These are phyloP conservation scores for Tolypocladium cylindrosporum DNA, from an alignment of 2,329 filamentous ascomycete genomes.

Conservation along the genomic window DNA sequence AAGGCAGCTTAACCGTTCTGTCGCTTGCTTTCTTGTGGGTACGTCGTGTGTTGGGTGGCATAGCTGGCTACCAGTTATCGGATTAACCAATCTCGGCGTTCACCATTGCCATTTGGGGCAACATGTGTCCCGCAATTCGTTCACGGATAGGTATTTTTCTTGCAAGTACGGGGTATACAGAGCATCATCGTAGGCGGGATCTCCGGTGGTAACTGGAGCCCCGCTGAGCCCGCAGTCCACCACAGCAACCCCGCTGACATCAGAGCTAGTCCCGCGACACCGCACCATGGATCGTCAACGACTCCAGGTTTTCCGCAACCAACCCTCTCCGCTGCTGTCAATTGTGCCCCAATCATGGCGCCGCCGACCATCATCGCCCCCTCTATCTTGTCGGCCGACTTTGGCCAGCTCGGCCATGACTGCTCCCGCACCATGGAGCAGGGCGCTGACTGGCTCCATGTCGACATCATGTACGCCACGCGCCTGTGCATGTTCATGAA, in stretches of 20 bases:
- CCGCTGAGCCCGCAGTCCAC: conserved; percentile 9
- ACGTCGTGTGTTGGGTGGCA: no score
- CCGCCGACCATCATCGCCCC: conserved; percentile 92
- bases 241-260: conserved; percentile 6
- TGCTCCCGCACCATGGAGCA: conserved; percentile 78
- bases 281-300: not conserved
- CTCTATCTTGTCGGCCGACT: conserved; percentile 97
- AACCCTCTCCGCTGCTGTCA: not conserved
- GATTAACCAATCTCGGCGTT: no score
- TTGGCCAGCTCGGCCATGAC: conserved; percentile 76
- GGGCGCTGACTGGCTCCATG: conserved; percentile 86
- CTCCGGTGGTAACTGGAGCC: not conserved
- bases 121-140: no score
- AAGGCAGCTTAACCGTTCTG: no score
- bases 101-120: not conserved
- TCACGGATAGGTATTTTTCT: no score
- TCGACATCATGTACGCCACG: conserved; percentile 69
- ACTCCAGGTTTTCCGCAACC: not conserved
- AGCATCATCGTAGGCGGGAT: not conserved
- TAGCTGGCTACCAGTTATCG: no score
- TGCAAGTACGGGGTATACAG: not conserved
- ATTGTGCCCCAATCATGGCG: conserved; percentile 53
- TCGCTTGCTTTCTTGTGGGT: no score
- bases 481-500: not conserved
- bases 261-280: not conserved